A percentile compares a stretch with the other conserved stretches of the same genome.
phyloP scores from a whole-genome alignment of 768 basidiomycete species.

The Podaxis rugospora region DNA sequence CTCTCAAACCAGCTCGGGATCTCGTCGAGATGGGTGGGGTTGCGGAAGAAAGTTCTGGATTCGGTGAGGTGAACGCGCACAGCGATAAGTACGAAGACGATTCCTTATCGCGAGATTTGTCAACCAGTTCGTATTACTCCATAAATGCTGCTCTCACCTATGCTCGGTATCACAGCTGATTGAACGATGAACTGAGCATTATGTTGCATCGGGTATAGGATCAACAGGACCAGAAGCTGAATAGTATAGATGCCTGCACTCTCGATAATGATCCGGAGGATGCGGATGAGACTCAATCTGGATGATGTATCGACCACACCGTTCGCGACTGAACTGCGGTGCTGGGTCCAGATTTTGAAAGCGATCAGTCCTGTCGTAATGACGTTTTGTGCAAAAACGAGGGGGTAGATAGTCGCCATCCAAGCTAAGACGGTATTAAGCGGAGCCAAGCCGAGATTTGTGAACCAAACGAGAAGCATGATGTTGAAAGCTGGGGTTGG shows the following conservation, averaged over 20 bases:
- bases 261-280: conserved; percentile 27
- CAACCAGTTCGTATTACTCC: background rate
- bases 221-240: conserved; percentile 22
- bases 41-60: conserved; percentile 14
- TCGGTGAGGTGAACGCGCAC: conserved; percentile 23
- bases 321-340: conserved; percentile 17
- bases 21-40: conserved; percentile 12
- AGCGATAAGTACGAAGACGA: conserved; percentile 26
- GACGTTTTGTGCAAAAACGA: conserved; percentile 23
- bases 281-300: conserved; percentile 15
- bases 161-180: conserved; percentile 22
- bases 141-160: conserved; percentile 17
- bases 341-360: conserved; percentile 23
- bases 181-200: conserved; percentile 24
- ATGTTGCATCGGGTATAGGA: conserved; percentile 20
- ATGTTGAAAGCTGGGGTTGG: conserved; percentile 15
- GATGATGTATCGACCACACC: conserved; percentile 15
- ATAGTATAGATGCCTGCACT: conserved; percentile 28
- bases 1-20: conserved; percentile 18
- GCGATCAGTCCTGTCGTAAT: conserved; percentile 25
- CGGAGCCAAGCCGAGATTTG: conserved; percentile 13
- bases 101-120: conserved; percentile 17
- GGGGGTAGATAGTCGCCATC: conserved; percentile 22
- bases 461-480: conserved; percentile 23
- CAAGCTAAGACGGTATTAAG: conserved; percentile 8